These are phyloP conservation scores for Echites panduratus DNA, from an alignment of 257 asterid genomes.

Conservation along the genomic window DNA sequence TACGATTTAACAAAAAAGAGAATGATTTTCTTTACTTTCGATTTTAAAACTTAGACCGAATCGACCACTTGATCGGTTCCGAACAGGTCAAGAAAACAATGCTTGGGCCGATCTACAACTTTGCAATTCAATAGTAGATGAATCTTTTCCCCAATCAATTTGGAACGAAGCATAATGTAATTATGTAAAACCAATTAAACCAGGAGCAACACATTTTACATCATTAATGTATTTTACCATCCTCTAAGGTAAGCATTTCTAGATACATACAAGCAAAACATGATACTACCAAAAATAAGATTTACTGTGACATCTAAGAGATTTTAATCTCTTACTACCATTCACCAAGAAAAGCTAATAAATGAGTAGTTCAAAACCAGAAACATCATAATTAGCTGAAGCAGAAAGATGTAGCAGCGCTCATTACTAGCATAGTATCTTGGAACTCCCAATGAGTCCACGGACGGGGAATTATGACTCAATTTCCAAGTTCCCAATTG, in stretches of 20 bases:
- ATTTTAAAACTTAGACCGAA: too few relatives aligned
- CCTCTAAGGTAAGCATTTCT: background rate
- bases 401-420: slow-evolving; percentile 24
- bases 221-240: background rate
- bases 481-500: slow-evolving; percentile 23
- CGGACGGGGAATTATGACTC: slow-evolving; percentile 18
- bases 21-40: too few relatives aligned
- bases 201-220: too few relatives aligned
- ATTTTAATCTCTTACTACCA: background rate
- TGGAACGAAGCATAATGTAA: too few relatives aligned
- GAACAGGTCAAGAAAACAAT: too few relatives aligned
- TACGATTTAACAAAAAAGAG: too few relatives aligned
- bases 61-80: too few relatives aligned
- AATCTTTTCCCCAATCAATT: too few relatives aligned
- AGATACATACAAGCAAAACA: background rate
- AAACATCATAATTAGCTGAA: slow-evolving; percentile 27
- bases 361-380: slow-evolving; percentile 13
- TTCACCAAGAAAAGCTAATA: slow-evolving; percentile 3
- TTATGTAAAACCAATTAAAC: too few relatives aligned
- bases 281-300: slow-evolving; percentile 2
- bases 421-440: slow-evolving; percentile 14
- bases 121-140: too few relatives aligned
- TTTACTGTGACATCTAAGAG: slow-evolving; percentile 5
- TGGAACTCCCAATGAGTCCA: slow-evolving; percentile 31
- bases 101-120: too few relatives aligned